Percentiles rank a stretch among this genome's conserved stretches.
phyloP scores from a whole-genome alignment of 352 stramenopile species.

The Vaucheria bursata region DNA sequence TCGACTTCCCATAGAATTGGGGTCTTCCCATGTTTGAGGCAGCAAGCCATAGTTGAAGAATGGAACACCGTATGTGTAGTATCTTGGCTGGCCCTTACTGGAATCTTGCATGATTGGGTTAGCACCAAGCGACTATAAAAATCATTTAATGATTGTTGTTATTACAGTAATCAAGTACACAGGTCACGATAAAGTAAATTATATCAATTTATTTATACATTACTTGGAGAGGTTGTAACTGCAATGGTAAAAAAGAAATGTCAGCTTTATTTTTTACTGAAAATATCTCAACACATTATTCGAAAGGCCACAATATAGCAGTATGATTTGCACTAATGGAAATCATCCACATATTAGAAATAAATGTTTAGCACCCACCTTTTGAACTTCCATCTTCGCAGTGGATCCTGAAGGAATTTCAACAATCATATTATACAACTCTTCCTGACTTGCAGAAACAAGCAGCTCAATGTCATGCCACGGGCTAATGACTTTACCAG shows the following conservation, averaged over 20 bases:
- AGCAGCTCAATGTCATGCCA: slow-evolving; percentile 92
- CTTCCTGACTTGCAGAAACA: slow-evolving; percentile 52
- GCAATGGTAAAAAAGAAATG: too few species aligned
- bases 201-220: neutral
- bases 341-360: too few species aligned
- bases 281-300: too few species aligned
- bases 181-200: neutral
- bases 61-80: slow-evolving; percentile 91
- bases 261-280: too few species aligned
- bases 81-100: slow-evolving; percentile 80
- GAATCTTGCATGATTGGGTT: slow-evolving; percentile 99
- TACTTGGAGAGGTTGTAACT: too few species aligned
- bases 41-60: slow-evolving; percentile 99
- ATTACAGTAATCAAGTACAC: too few species aligned
- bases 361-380: too few species aligned
- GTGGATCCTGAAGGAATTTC: slow-evolving; percentile 88
- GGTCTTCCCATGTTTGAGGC: slow-evolving; percentile 98
- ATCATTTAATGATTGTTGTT: too few species aligned
- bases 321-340: too few species aligned
- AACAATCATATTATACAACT: slow-evolving; percentile 92
- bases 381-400: slow-evolving; percentile 99
- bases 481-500: slow-evolving; percentile 67
- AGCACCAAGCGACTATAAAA: slow-evolving; percentile 62
- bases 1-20: slow-evolving; percentile 64
- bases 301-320: too few species aligned